Base-by-base conservation (phyloP, 192 early-diverging fungal species). In the Linnemannia elongata region DNA sequence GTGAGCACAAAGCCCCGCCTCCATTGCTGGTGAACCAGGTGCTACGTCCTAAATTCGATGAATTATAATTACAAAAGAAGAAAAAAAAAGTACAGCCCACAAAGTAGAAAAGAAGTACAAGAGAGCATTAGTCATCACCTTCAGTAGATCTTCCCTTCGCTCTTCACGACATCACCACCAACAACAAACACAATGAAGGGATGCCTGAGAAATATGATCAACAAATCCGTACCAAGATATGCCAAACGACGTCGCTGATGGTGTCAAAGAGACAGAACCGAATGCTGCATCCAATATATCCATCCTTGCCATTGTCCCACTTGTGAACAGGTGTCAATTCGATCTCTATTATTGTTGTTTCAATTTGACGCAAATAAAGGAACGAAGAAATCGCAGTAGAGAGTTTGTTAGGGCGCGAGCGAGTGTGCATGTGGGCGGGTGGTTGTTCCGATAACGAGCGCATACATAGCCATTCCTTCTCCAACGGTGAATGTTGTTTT, bases 1-100 rank as follows among this genome's bases (percentile, higher is more conserved):
- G 63, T 93, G 87, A n/a, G 95, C 81, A n/a, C 89, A 88, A 10
- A 96, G 83, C 20, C 94, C 94, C 18, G 95, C 95, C 78, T 81
- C 84, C 83, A 90, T 92, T 20, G 95, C 95, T 13, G 95, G 95
- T 17, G 95, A 95, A 73, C 94, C 88, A 1, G 88, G 89, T n/a
- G 89, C 82, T 39, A 95, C 89, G 66, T 94, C 92, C 90, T 87
- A 79, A 13, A 22, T 27, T 2, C 22, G 27, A 38, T 1, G 33
- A 22, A 38, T 44, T 24, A 41, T 42, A 12, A 6, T 17, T 39
- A n/a, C 70, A 35, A 82, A 68, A 74, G 33, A 68, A 74, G 33
- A 72, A 54, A 13, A 49, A 74, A 54, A 52, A 47, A 60, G 47
- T 15, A 54, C 54, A 76, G 54, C n/a, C 60, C 57, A 63, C 0